Evolutionary conservation across 2,329 filamentous ascomycete species (phyloP).

Genomic region (Gremmenia infestans): DNA sequence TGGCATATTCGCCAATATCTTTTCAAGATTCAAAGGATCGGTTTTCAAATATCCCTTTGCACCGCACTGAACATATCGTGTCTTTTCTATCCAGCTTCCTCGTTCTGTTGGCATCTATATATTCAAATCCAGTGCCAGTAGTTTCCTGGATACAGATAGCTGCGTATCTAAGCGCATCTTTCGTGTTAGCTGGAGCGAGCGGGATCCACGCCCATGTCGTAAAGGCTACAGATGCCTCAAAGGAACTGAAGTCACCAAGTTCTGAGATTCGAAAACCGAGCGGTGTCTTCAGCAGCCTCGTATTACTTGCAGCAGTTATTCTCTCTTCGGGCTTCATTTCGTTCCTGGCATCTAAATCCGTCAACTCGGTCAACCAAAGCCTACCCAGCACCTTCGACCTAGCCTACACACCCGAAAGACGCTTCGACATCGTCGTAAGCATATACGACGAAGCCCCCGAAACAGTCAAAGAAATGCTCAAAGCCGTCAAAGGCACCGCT

Average conservation of each 20-base stretch:
- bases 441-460: constrained; percentile 24
- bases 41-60: constrained; percentile 9
- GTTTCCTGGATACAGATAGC: constrained; percentile 18
- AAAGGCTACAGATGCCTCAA: constrained; percentile 2
- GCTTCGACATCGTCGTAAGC: constrained; percentile 28
- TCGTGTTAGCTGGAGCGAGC: constrained; percentile 10
- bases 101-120: constrained; percentile 12
- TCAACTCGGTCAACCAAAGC: constrained; percentile 5
- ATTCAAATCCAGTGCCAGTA: constrained; percentile 13
- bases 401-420: constrained; percentile 11
- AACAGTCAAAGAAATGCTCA: constrained; percentile 17
- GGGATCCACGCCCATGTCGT: constrained; percentile 8
- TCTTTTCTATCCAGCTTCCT: constrained; percentile 14
- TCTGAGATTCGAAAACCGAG: constrained; percentile 8
- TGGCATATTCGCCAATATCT: constrained; percentile 21
- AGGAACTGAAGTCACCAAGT: not conserved
- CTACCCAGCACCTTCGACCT: constrained; percentile 13
- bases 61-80: constrained; percentile 4
- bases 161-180: constrained; percentile 12
- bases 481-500: constrained; percentile 19
- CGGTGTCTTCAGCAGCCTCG: constrained; percentile 1
- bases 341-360: constrained; percentile 1
- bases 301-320: constrained; percentile 5
- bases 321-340: constrained; percentile 3
- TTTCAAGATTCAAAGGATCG: constrained; percentile 9